A percentile compares a stretch with the other conserved stretches of the same genome.
phyloP scores from a whole-genome alignment of 2,329 filamentous ascomycete species.

The Botryosphaeria dothidea region DNA sequence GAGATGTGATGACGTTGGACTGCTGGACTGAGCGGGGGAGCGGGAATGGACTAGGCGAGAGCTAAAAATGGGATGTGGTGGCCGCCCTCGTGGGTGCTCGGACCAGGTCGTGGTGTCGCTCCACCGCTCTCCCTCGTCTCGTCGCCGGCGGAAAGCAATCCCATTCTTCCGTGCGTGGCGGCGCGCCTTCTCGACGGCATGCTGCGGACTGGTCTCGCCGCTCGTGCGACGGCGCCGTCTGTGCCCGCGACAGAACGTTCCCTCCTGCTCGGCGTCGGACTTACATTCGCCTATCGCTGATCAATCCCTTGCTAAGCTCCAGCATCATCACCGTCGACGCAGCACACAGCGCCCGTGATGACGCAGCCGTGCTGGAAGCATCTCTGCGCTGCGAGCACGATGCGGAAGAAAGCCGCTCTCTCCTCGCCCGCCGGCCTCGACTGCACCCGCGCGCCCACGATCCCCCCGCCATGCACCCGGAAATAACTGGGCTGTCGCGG shows the following conservation, averaged over 20 bases:
- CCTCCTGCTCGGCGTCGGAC: too few species aligned
- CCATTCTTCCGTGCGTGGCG: too few species aligned
- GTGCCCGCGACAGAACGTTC: too few species aligned
- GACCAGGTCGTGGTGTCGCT: too few species aligned
- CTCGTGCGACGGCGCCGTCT: too few species aligned
- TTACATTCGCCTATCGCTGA: not conserved
- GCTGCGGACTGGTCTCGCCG: too few species aligned
- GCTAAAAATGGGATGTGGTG: slow-evolving; percentile 6
- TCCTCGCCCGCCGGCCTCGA: not conserved
- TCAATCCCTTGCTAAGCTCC: not conserved
- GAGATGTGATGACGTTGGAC: not conserved
- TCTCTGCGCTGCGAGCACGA: not conserved
- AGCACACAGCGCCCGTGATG: not conserved
- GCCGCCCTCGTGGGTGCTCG: not conserved
- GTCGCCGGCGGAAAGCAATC: too few species aligned
- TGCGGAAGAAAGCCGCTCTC: not conserved
- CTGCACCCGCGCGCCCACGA: not conserved
- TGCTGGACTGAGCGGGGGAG: not conserved
- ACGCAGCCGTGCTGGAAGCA: not conserved
- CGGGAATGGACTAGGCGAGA: not conserved
- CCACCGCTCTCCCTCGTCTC: too few species aligned
- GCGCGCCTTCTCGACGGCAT: too few species aligned
- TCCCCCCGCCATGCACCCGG: not conserved
- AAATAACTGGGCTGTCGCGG: not conserved
- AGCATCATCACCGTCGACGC: not conserved